Base-by-base conservation (phyloP, 179 eudicot species). In the Beta corolliflora region DNA sequence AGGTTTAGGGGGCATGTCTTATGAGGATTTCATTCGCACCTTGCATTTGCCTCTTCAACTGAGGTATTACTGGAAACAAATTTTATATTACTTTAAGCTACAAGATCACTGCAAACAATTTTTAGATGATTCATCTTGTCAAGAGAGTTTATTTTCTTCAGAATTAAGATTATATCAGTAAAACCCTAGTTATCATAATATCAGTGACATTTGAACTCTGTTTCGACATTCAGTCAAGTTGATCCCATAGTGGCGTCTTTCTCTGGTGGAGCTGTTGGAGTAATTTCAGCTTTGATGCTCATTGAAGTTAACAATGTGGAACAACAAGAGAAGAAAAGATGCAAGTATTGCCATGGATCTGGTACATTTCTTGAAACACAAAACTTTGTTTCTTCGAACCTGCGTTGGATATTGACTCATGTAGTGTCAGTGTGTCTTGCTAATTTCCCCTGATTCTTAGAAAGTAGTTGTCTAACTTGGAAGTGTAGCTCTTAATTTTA, bases 181-280 rank as follows among this genome's bases (percentile, higher is more conserved):
- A 64, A 18, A 75, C 21, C 63, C 13, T 73, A 41, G 19, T 67
- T n/a, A 5, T 46, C 3, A 44, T 41, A 81, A 31, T 25, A 53
- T 80, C 46, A 44, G 75, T 81, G 79, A 81, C 79, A 9, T 52
- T 9, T 79, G 71, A n/a, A 74, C 53, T 84, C 44, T 67, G n/a
- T 77, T 54, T 80, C 76, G 52, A 14, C 71, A 46, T 84, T 80
- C 88, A 93, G 98, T 86, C 98, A 95, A 89, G 98, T 95, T 41
- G 98, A 95, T 87, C 98, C 98, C 66, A 95, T 95, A 23, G 97
- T 95, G 77, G 98, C 98, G 63, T 95, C 97, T 71, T 95, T 95
- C 79, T 88, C 97, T 5, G 97, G 98, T 68, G 97, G 97, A 77
- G 97, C 98, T 21, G 98, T 95, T 73, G 98, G 98, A 72, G 98